phyloP scores from a whole-genome alignment of 2,329 filamentous ascomycete species.

The Botrytis fragariae region DNA sequence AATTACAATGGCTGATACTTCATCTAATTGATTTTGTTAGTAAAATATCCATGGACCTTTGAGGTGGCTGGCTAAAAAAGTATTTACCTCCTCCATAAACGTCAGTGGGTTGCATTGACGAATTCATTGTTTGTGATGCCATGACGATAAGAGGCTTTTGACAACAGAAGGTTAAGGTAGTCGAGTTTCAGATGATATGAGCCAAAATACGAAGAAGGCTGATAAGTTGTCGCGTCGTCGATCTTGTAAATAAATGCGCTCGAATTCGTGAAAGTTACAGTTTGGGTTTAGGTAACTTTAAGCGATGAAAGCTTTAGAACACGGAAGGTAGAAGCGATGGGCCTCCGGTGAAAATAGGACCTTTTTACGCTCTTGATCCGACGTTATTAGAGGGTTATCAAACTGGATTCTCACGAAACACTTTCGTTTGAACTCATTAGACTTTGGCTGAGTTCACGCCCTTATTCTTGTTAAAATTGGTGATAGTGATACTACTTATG shows the following conservation, averaged over 20 bases:
- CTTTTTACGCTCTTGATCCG: not conserved
- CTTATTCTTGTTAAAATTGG: not conserved
- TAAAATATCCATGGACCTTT: not conserved
- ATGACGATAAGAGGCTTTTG: slow-evolving; percentile 42
- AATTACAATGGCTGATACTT: slow-evolving; percentile 94
- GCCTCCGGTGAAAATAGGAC: not conserved
- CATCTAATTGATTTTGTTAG: slow-evolving; percentile 59
- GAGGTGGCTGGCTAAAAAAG: slow-evolving; percentile 21
- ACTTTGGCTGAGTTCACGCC: not conserved
- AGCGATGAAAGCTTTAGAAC: not conserved
- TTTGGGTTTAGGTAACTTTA: not conserved
- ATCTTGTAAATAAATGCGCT: slow-evolving; percentile 19
- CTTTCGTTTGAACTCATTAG: not conserved
- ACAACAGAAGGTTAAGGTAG: not conserved
- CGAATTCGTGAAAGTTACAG: slow-evolving; percentile 6
- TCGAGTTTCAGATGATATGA: not conserved
- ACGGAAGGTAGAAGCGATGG: slow-evolving; percentile 17
- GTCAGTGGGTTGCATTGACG: slow-evolving; percentile 58
- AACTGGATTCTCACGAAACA: not conserved
- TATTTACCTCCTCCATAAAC: slow-evolving; percentile 60
- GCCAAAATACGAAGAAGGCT: not conserved
- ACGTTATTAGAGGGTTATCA: not conserved
- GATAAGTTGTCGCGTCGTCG: slow-evolving; percentile 18
- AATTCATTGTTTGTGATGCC: slow-evolving; percentile 57
- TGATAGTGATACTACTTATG: not conserved